Base-by-base conservation (phyloP, 2,329 filamentous ascomycete genomes). In the Colletotrichum orchidophilum region DNA sequence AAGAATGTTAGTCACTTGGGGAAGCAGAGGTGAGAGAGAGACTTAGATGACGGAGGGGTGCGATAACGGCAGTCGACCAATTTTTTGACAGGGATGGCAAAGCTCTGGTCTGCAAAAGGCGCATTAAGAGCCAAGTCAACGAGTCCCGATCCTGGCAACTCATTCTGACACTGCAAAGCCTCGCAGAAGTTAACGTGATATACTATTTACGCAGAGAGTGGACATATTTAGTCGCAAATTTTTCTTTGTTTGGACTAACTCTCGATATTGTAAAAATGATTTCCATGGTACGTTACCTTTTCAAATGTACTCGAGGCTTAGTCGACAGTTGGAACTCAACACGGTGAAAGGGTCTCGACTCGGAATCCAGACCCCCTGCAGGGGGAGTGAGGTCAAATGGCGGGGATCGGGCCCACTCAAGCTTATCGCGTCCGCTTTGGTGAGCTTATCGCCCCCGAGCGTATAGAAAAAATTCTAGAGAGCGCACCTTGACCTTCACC, bases 401-500 rank as follows among this genome's bases (percentile, higher is more conserved):
- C 53, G 64, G 68, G 64, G 69, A 31, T 27, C 8, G 53, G 59
- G 29, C 64, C 68, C 68, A 73, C 67, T 29, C 27, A 61, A 57
- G 33, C 72, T 73, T 73, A 73, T 73, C 72, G 72, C 29, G 13
- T 26, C 49, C 24, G 53, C 33, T 61, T 54, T 21, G 60, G 53
- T 66, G 70, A 68, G 66, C 73, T 75, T 75, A 75, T 75, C 74
- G 71, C 62, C 39, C 27, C 50, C 59, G 57, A 39, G 27, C 50
- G 54, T 52, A 46, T 64, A 64, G 58, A 73, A 74, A 75, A 75
- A 75, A 74, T 68, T 75, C 72, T 70, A 66, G 71, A 69, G 33
- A 42, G 33, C 49, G 65, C 71, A 61, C 58, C 52, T 21, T 66
- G 54, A 55, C 53, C 59, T 66, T 53, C 33, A 67, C 52, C 57